A percentile compares a stretch with the other conserved stretches of the same genome.
These are phyloP conservation scores for Aplosporella prunicola DNA, from an alignment of 2,329 filamentous ascomycete species.

Conservation along the genomic window DNA sequence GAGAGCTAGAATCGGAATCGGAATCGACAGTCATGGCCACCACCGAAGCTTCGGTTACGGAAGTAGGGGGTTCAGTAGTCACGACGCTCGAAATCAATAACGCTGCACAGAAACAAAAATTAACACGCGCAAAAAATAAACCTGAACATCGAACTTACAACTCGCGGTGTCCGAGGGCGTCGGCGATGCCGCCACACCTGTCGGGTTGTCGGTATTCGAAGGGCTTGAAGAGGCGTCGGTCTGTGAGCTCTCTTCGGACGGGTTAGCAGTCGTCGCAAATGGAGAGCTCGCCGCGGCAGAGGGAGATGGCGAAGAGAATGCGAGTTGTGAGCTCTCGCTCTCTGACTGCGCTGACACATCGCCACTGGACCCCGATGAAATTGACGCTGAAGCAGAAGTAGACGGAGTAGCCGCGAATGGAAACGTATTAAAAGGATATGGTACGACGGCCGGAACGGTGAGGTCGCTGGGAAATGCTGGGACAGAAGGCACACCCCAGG, in stretches of 20 bases:
- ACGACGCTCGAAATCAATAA: no score
- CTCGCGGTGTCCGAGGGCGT: no score
- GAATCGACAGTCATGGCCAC: neutral
- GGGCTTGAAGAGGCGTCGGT: neutral
- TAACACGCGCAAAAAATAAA: no score
- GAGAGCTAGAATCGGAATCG: neutral
- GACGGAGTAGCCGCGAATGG: conserved; percentile 5
- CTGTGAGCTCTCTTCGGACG: conserved; percentile 13
- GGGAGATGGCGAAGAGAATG: conserved; percentile 11
- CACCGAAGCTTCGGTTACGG: no score
- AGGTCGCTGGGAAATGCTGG: conserved; percentile 27
- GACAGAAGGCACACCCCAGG: conserved; percentile 24
- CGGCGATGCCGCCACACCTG: no score
- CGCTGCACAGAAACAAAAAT: no score
- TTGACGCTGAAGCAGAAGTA: neutral
- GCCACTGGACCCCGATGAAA: no score
- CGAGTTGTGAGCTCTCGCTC: no score
- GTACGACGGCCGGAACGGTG: conserved; percentile 19
- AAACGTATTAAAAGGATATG: conserved; percentile 21
- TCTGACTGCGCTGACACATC: no score
- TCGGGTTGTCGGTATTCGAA: no score
- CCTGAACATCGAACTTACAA: no score
- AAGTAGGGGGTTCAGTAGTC: no score
- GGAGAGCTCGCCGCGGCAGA: conserved; percentile 11
- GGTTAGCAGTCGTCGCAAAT: conserved; percentile 10